A percentile compares a stretch with the other conserved stretches of the same genome.
phyloP scores from a whole-genome alignment of 306 rosid genomes.

The Cucumis cinereus region DNA sequence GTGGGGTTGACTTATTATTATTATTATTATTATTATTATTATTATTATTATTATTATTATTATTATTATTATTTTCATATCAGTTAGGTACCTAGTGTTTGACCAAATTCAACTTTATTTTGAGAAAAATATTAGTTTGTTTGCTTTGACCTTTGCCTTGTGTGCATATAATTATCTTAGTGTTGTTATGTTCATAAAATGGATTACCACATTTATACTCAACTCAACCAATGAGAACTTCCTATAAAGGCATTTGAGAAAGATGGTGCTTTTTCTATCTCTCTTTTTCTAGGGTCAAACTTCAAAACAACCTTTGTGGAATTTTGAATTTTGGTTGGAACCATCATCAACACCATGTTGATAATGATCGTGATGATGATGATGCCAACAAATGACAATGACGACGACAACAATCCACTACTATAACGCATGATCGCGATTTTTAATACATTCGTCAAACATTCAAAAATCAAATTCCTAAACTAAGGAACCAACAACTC shows the following conservation, averaged over 20 bases:
- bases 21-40: no score
- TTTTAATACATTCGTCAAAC: background rate
- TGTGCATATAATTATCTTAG: background rate
- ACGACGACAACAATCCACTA: background rate
- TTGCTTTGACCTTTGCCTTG: background rate
- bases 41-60: no score
- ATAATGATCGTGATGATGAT: background rate
- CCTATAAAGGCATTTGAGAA: background rate
- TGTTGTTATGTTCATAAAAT: background rate
- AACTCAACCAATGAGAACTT: conserved; percentile 1
- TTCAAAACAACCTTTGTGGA: background rate
- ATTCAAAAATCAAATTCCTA: background rate
- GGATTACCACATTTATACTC: conserved; percentile 6
- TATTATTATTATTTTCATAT: no score
- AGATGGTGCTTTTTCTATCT: background rate
- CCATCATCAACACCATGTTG: background rate
- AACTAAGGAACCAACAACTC: background rate
- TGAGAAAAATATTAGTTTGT: background rate
- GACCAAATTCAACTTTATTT: background rate
- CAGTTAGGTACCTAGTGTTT: background rate
- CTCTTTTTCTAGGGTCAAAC: background rate
- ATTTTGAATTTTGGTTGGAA: background rate
- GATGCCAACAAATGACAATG: background rate
- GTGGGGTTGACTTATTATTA: conserved; percentile 15
- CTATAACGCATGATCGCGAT: background rate